phyloP scores from a whole-genome alignment of 305 asterid species.

The Solanum hybrid region DNA sequence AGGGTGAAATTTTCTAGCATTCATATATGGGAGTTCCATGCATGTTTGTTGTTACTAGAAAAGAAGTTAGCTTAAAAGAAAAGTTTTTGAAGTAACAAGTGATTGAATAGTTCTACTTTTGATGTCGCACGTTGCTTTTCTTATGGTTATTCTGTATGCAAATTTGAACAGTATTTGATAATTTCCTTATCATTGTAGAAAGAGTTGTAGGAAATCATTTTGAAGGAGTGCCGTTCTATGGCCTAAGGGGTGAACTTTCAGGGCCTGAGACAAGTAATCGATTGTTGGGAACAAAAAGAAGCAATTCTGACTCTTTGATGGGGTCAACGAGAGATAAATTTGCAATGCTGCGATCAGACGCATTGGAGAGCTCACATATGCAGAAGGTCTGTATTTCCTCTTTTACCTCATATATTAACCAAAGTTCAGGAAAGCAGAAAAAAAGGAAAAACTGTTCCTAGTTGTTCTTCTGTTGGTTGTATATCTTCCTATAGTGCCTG shows the following conservation, averaged over 20 bases:
- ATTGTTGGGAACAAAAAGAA: constrained; percentile 55
- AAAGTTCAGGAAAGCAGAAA: background rate
- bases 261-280: constrained; percentile 47
- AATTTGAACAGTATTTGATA: constrained; percentile 18
- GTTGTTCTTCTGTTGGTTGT: background rate
- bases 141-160: constrained; percentile 1
- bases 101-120: background rate
- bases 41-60: background rate
- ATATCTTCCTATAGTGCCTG: constrained; percentile 3
- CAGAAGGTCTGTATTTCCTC: constrained; percentile 45
- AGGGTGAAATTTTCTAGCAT: background rate
- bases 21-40: background rate
- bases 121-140: background rate
- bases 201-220: constrained; percentile 50
- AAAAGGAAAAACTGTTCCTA: background rate
- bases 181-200: constrained; percentile 39
- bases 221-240: constrained; percentile 76
- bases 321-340: constrained; percentile 55
- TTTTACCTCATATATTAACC: background rate
- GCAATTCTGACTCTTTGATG: constrained; percentile 65
- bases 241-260: constrained; percentile 55
- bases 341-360: constrained; percentile 42
- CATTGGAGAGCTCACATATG: constrained; percentile 60
- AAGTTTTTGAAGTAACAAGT: background rate
- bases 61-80: background rate